Percentiles rank a stretch among this genome's conserved stretches.
These are phyloP conservation scores for Fraxinus quadrangulata DNA, from an alignment of 257 asterid genomes.

Conservation along the genomic window DNA sequence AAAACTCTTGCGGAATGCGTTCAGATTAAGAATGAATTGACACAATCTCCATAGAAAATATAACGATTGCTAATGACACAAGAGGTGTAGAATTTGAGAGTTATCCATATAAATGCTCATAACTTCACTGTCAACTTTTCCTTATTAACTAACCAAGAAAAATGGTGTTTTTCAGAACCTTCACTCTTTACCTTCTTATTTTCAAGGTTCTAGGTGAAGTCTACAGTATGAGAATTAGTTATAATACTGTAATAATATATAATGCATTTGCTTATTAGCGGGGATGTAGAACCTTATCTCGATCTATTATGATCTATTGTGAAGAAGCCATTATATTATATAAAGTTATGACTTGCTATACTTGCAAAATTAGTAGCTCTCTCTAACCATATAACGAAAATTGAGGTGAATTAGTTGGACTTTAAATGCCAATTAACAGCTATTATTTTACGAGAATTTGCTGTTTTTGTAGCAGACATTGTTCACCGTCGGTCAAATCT, in stretches of 20 bases:
- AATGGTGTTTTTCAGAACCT: not conserved
- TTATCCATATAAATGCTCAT: not conserved
- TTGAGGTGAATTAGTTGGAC: not conserved
- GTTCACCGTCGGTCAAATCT: not conserved
- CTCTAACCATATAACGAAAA: not conserved
- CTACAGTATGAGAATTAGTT: not conserved
- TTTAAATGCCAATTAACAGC: not conserved
- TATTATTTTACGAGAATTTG: not conserved
- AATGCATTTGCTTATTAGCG: too few species aligned
- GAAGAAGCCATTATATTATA: not conserved
- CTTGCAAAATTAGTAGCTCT: not conserved
- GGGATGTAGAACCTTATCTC: not conserved
- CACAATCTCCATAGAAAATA: not conserved
- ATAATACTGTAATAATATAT: not conserved
- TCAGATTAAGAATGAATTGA: not conserved
- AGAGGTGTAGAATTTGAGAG: not conserved
- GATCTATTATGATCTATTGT: not conserved
- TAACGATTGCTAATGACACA: not conserved
- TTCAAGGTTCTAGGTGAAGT: not conserved
- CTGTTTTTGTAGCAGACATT: not conserved
- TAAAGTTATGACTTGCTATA: not conserved
- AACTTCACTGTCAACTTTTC: not conserved
- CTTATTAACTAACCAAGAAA: not conserved
- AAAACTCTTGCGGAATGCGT: not conserved
- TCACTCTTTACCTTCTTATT: not conserved